These are phyloP conservation scores for Fusarium sp. DNA, from an alignment of 2,329 filamentous ascomycete species.

Conservation along the genomic window DNA sequence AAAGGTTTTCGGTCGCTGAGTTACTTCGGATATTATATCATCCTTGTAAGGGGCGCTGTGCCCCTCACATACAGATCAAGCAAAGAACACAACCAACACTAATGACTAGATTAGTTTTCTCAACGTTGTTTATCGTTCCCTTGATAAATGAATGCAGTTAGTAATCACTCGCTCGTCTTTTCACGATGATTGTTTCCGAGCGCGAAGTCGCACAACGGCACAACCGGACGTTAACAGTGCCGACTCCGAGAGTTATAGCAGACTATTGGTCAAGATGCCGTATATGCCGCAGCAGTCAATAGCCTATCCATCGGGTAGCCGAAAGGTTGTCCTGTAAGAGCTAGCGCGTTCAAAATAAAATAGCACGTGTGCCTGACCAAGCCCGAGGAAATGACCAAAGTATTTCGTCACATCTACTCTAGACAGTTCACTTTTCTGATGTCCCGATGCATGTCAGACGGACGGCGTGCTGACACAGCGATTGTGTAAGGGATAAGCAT, in stretches of 20 bases:
- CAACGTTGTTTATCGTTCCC: accelerated
- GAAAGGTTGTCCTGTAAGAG: neutral
- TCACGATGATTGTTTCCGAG: neutral
- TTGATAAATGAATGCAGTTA: accelerated
- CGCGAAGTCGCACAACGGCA: neutral
- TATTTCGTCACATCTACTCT: neutral
- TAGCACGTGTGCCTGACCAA: no score
- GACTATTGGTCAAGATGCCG: neutral
- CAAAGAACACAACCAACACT: neutral
- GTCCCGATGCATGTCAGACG: neutral
- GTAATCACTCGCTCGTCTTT: neutral
- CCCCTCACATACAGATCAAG: neutral
- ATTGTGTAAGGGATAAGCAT: neutral
- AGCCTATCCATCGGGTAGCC: neutral
- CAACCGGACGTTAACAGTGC: neutral
- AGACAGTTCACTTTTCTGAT: neutral
- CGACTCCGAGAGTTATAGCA: neutral
- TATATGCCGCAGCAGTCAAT: neutral
- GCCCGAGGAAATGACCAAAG: neutral
- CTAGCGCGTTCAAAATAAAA: neutral
- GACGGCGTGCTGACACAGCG: neutral
- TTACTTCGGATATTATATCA: neutral
- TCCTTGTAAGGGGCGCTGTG: neutral
- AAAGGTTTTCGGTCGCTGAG: accelerated
- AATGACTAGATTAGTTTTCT: neutral